These are phyloP conservation scores for Colletotrichum tropicale DNA, from an alignment of 2,329 filamentous ascomycete species.

Conservation along the genomic window DNA sequence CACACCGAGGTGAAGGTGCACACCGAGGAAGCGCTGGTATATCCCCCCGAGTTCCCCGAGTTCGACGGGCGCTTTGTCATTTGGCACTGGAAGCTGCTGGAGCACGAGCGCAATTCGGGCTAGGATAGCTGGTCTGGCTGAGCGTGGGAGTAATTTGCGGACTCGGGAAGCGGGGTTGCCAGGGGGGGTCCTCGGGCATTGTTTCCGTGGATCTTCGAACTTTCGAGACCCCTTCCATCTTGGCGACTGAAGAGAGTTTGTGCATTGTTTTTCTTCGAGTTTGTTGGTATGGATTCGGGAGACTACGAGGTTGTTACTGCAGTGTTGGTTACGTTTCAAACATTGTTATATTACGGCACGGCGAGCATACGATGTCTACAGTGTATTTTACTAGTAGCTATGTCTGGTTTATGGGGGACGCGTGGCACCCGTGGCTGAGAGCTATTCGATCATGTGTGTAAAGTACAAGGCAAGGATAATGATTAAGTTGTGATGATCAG, in stretches of 20 bases:
- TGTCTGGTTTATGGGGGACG: not conserved
- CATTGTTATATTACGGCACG: not conserved
- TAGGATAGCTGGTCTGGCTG: not conserved
- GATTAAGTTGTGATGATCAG: not conserved
- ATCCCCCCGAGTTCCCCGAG: not conserved
- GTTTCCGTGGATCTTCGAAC: not conserved
- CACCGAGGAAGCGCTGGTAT: not conserved
- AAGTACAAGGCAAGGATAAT: not conserved
- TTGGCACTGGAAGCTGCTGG: slow-evolving; percentile 12
- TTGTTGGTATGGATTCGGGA: not conserved
- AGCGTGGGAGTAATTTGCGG: not conserved
- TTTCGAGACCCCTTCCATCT: not conserved
- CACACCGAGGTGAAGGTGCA: not conserved
- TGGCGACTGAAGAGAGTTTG: not conserved
- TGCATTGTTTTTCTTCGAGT: not conserved
- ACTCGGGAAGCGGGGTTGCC: not conserved
- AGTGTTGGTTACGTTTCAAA: not conserved
- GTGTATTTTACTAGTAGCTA: not conserved
- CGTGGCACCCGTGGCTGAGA: not conserved
- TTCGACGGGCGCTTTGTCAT: not conserved
- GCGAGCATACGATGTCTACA: not conserved
- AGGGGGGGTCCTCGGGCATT: not conserved
- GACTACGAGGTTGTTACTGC: not conserved
- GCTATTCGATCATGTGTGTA: not conserved
- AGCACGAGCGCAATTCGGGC: not conserved